These are phyloP conservation scores for Irpex sp. DNA, from an alignment of 1,284 basidiomycete genomes.

Conservation along the genomic window DNA sequence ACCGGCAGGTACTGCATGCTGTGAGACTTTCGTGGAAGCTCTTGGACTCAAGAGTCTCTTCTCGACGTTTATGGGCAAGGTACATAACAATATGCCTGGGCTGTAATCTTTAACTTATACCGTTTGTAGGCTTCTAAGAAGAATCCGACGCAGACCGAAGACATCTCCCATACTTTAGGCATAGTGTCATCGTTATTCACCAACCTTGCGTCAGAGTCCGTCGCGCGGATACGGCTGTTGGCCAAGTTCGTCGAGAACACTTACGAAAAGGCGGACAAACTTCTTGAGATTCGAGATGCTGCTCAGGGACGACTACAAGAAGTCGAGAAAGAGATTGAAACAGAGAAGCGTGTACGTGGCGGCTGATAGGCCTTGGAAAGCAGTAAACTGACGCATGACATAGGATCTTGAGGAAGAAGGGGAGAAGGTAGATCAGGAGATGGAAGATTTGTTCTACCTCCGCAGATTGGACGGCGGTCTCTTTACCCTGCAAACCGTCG, in stretches of 20 bases:
- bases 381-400: background rate
- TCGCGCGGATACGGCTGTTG: slow-evolving; percentile 85
- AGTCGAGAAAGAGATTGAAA: slow-evolving; percentile 71
- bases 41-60: slow-evolving; percentile 92
- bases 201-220: slow-evolving; percentile 89
- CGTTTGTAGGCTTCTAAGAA: slow-evolving; percentile 18
- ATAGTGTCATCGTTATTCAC: slow-evolving; percentile 92
- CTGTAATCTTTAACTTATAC: slow-evolving; percentile 5
- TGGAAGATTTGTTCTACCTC: slow-evolving; percentile 87
- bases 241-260: slow-evolving; percentile 93
- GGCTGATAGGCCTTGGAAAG: background rate
- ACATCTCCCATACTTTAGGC: slow-evolving; percentile 89
- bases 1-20: slow-evolving; percentile 76
- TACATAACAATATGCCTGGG: slow-evolving; percentile 35
- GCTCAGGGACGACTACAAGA: slow-evolving; percentile 66
- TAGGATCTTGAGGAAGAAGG: slow-evolving; percentile 67
- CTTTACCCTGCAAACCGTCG: slow-evolving; percentile 90
- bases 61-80: slow-evolving; percentile 93
- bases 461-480: slow-evolving; percentile 88
- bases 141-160: slow-evolving; percentile 78
- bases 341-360: slow-evolving; percentile 68
- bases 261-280: slow-evolving; percentile 94
- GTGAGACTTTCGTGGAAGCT: slow-evolving; percentile 90
- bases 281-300: slow-evolving; percentile 88
- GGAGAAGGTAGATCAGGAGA: slow-evolving; percentile 67